Evolutionary conservation across 805 yeast species (phyloP), one percentile per base, ranked within the genome.

Genomic region (Wickerhamomyces canadensis): DNA sequence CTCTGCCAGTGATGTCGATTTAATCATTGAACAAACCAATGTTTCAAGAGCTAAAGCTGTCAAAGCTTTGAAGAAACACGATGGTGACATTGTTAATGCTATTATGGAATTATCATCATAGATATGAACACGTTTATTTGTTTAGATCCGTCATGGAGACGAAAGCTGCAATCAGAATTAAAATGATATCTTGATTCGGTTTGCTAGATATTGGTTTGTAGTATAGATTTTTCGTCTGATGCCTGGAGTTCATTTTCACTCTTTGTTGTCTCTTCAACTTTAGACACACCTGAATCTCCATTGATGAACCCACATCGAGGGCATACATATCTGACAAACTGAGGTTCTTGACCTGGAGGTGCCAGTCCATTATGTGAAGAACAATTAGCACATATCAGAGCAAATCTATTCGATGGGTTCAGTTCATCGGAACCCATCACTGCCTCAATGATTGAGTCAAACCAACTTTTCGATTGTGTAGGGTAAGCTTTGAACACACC

Each of bases 21-120:
- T 93, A 61, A 84, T 93, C 57, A 74, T 83, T 61, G 93, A 87
- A 62, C 98, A 91, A 74, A 84, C 97, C 57, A 82, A 79, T 58
- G 93, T 80, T 46, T 76, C 96, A 39, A 81, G 88, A 72, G 78
- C 77, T 55, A 85, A 86, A 75, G 98, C 98, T 49, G 85, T 78
- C 55, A 84, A 83, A 66, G 95, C 97, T 54, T 76, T 93, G 65
- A 83, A 74, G 64, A 81, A 76, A 52, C 87, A 89, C 74, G 76
- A 84, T 55, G 88, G 89, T 65, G 98, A 93, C 65, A 80, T 93
- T 68, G 97, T 93, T 62, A 88, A 89, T 64, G 91, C 98, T 53
- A 87, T 91, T 65, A 86, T 91, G 95, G 79, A 84, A 49, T 72
- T 83, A 64, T 64, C 72, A 25, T 36, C 40, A 34, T 52, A 48